Evolutionary conservation across 495 filamentous ascomycete species (phyloP), one percentile per base, ranked within the genome.

Genomic region (Usnea hakonensis): DNA sequence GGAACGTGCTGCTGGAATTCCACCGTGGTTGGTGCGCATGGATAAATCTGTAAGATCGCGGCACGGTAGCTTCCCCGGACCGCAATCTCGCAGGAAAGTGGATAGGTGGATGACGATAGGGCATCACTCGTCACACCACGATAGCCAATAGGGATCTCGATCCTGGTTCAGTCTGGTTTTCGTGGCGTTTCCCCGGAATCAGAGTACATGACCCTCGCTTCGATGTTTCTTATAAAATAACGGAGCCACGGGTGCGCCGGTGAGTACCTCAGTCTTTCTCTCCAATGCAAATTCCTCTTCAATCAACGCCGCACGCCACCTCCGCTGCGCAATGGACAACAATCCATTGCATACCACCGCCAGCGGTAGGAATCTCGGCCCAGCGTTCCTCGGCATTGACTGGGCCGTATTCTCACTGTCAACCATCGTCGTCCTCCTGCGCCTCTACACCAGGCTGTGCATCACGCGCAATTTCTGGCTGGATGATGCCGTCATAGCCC

Each of bases 401-500:
- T 63, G 52, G n/a, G 50, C 55, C 4, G 6, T 63, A 23, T 63
- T 63, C 32, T 35, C 36, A 2, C 37, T 48, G 9, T 63, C 64
- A 2, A 63, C 43, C 1, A 33, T 66, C 30, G 46, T 63, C 30
- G 55, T 66, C 11, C 26, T 48, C 17, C 9, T 63, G 13, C 53
- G 64, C 5, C 35, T 52, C 5, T 40, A 44, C 23, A 63, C 64
- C 17, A 37, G 64, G 16, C 8, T 54, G 30, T 59, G 55, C 21
- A 44, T 66, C 16, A 66, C 64, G 26, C 53, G 50, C 28, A 62
- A 63, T 32, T 60, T 66, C 17, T 41, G 59, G 5, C 17, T 38
- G 3, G 64, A 61, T 21, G 58, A 65, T 50, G 55, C 54, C 19
- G 23, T 54, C 41, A 65, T 62, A 54, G 33, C 55, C 5, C 58